Evolutionary conservation across 1,139 yeast species (phyloP).

Genomic region (Meyerozyma guilliermondii): DNA sequence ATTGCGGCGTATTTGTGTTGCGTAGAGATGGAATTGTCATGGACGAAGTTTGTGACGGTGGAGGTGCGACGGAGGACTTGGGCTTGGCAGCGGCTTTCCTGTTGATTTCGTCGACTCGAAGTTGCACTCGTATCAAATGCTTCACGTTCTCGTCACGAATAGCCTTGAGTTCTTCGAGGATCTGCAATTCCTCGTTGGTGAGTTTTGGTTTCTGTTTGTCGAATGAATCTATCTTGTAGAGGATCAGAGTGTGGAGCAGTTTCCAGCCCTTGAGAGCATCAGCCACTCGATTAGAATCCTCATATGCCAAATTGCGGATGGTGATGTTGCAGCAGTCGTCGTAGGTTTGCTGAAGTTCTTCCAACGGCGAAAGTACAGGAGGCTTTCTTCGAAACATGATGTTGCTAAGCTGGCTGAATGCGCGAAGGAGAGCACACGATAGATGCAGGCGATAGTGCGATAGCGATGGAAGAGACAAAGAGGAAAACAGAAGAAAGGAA

Average conservation of each 20-base stretch:
- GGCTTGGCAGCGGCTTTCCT: slow-evolving; percentile 10
- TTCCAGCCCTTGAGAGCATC: slow-evolving; percentile 72
- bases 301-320: slow-evolving; percentile 50
- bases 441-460: slow-evolving; percentile 1
- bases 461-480: slow-evolving; percentile 1
- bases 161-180: slow-evolving; percentile 42
- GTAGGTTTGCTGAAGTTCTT: slow-evolving; percentile 57
- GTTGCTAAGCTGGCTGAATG: slow-evolving; percentile 1
- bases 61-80: neutral
- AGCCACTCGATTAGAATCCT: slow-evolving; percentile 47
- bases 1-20: slow-evolving; percentile 8
- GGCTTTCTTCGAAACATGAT: slow-evolving; percentile 52
- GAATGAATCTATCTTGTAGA: slow-evolving; percentile 51
- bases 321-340: slow-evolving; percentile 57
- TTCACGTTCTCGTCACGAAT: slow-evolving; percentile 49
- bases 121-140: slow-evolving; percentile 41
- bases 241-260: slow-evolving; percentile 54
- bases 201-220: slow-evolving; percentile 38
- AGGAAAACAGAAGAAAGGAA: neutral
- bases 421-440: neutral
- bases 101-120: slow-evolving; percentile 35
- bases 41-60: slow-evolving; percentile 6
- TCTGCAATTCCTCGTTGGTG: slow-evolving; percentile 35
- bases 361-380: slow-evolving; percentile 45
- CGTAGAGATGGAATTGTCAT: slow-evolving; percentile 26